Percentiles rank a stretch among this genome's conserved stretches.
phyloP scores from a whole-genome alignment of 2,329 filamentous ascomycete species.

The Exophiala xenobiotica region DNA sequence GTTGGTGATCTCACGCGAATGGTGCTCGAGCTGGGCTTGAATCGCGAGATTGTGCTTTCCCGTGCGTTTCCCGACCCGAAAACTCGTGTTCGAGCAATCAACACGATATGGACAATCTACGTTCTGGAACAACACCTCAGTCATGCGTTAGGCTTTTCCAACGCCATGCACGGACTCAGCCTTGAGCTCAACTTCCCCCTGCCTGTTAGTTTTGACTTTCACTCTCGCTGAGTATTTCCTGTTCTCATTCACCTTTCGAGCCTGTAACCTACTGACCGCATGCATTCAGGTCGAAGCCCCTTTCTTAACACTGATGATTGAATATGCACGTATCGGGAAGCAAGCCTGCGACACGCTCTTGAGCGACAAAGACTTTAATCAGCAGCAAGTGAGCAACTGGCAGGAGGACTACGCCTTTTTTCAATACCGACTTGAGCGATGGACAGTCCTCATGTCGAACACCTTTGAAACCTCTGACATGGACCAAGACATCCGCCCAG shows the following conservation, averaged over 20 bases:
- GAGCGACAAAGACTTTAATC: conserved; percentile 8
- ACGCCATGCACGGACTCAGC: conserved; percentile 9
- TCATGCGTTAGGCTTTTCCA: conserved; percentile 11
- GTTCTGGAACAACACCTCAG: conserved; percentile 16
- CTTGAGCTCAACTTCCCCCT: conserved; percentile 8
- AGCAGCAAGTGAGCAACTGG: conserved; percentile 1
- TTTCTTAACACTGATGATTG: conserved; percentile 13
- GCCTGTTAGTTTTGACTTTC: conserved; percentile 12
- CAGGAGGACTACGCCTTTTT: conserved; percentile 12
- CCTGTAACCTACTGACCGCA: background rate
- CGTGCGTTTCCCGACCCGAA: conserved; percentile 8
- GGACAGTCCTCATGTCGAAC: background rate
- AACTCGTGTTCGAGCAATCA: conserved; percentile 6
- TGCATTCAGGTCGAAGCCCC: conserved; percentile 6
- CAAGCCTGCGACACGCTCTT: conserved; percentile 11
- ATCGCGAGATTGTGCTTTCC: conserved; percentile 7
- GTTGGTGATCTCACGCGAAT: conserved; percentile 8
- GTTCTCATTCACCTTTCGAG: background rate
- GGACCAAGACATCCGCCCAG: background rate
- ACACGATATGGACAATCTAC: conserved; percentile 7
- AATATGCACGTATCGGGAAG: conserved; percentile 11
- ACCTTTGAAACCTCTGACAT: background rate
- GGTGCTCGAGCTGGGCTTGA: conserved; percentile 10
- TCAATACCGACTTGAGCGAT: conserved; percentile 7
- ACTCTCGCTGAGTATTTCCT: too few species aligned